Evolutionary conservation across 1,284 basidiomycete genomes (phyloP).

Genomic region (Meripilus lineatus): DNA sequence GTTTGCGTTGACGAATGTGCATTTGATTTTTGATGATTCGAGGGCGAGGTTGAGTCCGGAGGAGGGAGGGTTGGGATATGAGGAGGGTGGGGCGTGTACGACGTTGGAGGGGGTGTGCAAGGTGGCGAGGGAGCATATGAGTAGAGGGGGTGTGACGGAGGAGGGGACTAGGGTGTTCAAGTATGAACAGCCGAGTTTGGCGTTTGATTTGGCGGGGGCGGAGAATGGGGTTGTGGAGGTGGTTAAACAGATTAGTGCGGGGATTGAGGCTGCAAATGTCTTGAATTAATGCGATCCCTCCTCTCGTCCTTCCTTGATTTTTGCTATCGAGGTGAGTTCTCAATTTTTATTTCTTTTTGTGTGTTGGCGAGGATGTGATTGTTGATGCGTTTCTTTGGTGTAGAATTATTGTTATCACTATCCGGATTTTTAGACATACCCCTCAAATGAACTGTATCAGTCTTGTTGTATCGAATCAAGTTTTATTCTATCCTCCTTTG

Average conservation of each 20-base stretch:
- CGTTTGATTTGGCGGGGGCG: constrained; percentile 20
- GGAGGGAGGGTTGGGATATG: constrained; percentile 64
- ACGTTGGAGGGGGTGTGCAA: constrained; percentile 32
- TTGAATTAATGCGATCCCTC: no score
- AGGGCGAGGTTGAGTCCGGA: constrained; percentile 52
- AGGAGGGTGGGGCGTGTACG: constrained; percentile 23
- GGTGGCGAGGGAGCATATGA: constrained; percentile 44
- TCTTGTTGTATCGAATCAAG: no score
- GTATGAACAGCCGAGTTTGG: constrained; percentile 29
- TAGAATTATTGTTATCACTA: no score
- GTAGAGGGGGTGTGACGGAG: constrained; percentile 29
- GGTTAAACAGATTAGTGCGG: constrained; percentile 29
- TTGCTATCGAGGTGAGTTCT: no score
- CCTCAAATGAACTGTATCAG: no score
- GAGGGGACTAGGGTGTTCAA: constrained; percentile 16
- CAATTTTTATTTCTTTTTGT: no score
- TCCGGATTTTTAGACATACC: no score
- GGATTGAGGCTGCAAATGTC: constrained; percentile 19
- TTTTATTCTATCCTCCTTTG: no score
- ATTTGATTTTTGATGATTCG: constrained; percentile 68
- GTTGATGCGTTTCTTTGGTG: no score
- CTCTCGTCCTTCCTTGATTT: no score
- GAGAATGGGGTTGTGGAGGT: constrained; percentile 33
- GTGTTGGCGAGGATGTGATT: no score
- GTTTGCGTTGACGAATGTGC: constrained; percentile 56